Percentiles rank a stretch among this genome's conserved stretches.
Conservation (phyloP, 129 eudicot species). For the Solidago caesia region DNA sequence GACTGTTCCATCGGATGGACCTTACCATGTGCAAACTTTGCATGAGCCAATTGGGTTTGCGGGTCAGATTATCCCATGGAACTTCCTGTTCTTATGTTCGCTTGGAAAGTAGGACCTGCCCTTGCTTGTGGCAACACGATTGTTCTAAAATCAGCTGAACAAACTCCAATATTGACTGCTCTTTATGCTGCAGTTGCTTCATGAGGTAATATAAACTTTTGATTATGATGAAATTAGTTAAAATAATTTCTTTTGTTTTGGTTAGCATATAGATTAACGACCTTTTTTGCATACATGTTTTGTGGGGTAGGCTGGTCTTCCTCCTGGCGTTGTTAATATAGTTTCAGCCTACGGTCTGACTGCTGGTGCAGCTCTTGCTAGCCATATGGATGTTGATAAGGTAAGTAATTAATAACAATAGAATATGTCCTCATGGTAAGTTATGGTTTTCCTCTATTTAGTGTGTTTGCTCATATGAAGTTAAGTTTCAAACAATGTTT, state of each 20-base stretch:
- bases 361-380: slow-evolving; percentile 69
- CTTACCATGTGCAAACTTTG: slow-evolving; percentile 51
- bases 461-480: background rate
- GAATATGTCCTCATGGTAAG: slow-evolving; percentile 88
- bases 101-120: slow-evolving; percentile 73
- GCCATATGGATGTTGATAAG: slow-evolving; percentile 75
- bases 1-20: slow-evolving; percentile 63
- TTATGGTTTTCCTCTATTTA: background rate
- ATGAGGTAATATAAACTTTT: slow-evolving; percentile 35
- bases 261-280: background rate
- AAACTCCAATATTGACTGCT: slow-evolving; percentile 64
- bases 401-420: slow-evolving; percentile 65
- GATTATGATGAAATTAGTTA: background rate
- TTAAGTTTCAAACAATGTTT: background rate
- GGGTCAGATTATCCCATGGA: slow-evolving; percentile 66
- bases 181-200: slow-evolving; percentile 46
- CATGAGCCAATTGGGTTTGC: slow-evolving; percentile 67
- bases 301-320: slow-evolving; percentile 61
- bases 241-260: background rate
- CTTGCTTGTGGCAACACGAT: slow-evolving; percentile 55
- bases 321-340: slow-evolving; percentile 59
- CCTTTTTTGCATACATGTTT: background rate
- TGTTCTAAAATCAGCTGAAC: slow-evolving; percentile 57
- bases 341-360: slow-evolving; percentile 62
- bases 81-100: slow-evolving; percentile 67